Percentiles rank a stretch among this genome's conserved stretches.
phyloP scores from a whole-genome alignment of 2,329 filamentous ascomycete species.

The Colletotrichum tabaci region DNA sequence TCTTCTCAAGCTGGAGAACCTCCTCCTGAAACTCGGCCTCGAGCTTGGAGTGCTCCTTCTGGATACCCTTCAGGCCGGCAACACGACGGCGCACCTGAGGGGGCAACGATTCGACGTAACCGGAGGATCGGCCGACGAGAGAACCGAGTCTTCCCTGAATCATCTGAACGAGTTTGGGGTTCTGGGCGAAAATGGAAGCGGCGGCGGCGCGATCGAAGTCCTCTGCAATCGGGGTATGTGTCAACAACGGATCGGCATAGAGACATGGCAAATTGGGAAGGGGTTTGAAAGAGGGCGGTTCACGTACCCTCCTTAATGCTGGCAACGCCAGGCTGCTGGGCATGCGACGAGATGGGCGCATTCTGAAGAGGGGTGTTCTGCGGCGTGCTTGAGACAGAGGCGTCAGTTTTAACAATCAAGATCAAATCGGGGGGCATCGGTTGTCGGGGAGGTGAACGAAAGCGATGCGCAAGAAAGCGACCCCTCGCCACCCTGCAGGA shows the following conservation, averaged over 20 bases:
- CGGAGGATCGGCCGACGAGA: slow-evolving; percentile 94
- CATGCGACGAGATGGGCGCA: slow-evolving; percentile 97
- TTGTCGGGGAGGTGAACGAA: slow-evolving; percentile 19
- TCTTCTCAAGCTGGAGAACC: slow-evolving; percentile 98
- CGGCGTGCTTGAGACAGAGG: slow-evolving; percentile 78
- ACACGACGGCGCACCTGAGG: slow-evolving; percentile 92
- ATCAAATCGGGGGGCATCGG: background rate
- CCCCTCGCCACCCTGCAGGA: slow-evolving; percentile 40
- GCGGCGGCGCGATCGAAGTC: slow-evolving; percentile 89
- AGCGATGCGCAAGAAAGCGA: slow-evolving; percentile 34
- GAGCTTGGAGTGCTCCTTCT: slow-evolving; percentile 98
- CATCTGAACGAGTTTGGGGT: slow-evolving; percentile 95
- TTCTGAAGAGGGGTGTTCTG: slow-evolving; percentile 98
- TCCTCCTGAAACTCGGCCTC: slow-evolving; percentile 99
- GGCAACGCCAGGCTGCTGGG: slow-evolving; percentile 92
- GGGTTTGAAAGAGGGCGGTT: slow-evolving; percentile 44
- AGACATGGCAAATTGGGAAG: slow-evolving; percentile 1
- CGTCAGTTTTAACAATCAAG: slow-evolving; percentile 42
- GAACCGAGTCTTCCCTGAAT: slow-evolving; percentile 96
- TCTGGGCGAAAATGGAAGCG: slow-evolving; percentile 94
- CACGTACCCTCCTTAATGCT: slow-evolving; percentile 96
- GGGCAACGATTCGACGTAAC: slow-evolving; percentile 97
- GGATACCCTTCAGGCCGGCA: slow-evolving; percentile 95
- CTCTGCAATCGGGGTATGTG: slow-evolving; percentile 70
- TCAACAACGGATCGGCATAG: slow-evolving; percentile 45